Base-by-base conservation (phyloP, 345 rosid genomes). In the Eucalyptus tenuipes region DNA sequence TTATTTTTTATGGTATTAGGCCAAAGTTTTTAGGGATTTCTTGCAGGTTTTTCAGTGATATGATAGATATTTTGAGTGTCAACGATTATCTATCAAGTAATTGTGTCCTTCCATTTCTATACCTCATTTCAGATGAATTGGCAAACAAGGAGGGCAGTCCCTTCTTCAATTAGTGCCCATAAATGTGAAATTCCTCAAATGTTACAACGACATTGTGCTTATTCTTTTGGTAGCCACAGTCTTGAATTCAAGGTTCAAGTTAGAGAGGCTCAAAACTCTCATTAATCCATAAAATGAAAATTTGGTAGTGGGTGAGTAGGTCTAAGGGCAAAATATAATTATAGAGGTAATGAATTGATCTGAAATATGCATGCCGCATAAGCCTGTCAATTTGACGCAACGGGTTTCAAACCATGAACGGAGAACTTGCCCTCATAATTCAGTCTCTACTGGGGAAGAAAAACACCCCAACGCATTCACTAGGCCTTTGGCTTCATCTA, bases 281-380 rank as follows among this genome's bases (percentile, higher is more conserved):
- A 31, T 7, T 31, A 2, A n/a, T 66, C 79, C 79, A 13, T 8
- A 31, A 66, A 29, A n/a, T n/a, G n/a, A n/a, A n/a, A n/a, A n/a
- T n/a, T n/a, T n/a, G n/a, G n/a, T n/a, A n/a, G n/a, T n/a, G n/a
- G n/a, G n/a, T n/a, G n/a, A n/a, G n/a, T n/a, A n/a, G 17, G 16
- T 61, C 16, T n/a, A 61, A 6, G 33, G 33, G 79, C 22, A 66
- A 66, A 37, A 31, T 18, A 66, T 61, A 13, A 6, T 61, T 13
- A 61, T 15, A 61, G 8, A 6, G 33, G 33, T 25, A 61, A 61
- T 61, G 1, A 61, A 13, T 2, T 61, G 31, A 17, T 29, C 6
- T 33, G 1, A 64, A 27, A 7, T 15, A n/a, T 2, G 10, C 0
- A 66, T 31, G 10, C 5, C 1, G 1, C 79, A 31, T 7, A 66